phyloP scores from a whole-genome alignment of 495 filamentous ascomycete genomes.

The Choiromyces venosus region DNA sequence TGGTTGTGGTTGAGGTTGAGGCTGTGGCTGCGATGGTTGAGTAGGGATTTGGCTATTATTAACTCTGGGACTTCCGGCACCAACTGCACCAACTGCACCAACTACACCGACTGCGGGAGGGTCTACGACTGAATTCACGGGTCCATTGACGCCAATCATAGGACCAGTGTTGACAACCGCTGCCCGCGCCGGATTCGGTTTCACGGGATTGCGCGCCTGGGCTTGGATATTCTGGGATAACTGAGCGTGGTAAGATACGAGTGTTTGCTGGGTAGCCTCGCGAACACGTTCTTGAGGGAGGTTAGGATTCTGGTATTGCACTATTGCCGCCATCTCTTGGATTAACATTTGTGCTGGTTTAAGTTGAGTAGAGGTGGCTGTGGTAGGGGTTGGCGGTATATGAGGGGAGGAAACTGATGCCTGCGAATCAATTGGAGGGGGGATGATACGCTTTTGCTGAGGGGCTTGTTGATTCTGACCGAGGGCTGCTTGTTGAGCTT shows the following conservation, averaged over 20 bases:
- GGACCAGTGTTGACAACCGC: constrained; percentile 31
- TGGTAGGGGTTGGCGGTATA: not conserved
- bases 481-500: constrained; percentile 33
- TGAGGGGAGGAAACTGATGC: constrained; percentile 2
- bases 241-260: constrained; percentile 31
- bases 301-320: constrained; percentile 29
- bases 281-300: constrained; percentile 29
- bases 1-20: not conserved
- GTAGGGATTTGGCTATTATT: not conserved
- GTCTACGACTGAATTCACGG: constrained; percentile 35
- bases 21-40: not conserved
- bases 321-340: constrained; percentile 30
- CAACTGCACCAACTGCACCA: not conserved
- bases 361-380: constrained; percentile 30
- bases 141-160: constrained; percentile 37
- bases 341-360: constrained; percentile 35
- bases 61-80: not conserved
- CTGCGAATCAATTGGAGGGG: constrained; percentile 6
- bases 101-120: not conserved
- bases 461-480: constrained; percentile 26
- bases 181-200: constrained; percentile 7
- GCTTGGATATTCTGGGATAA: constrained; percentile 26
- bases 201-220: constrained; percentile 8
- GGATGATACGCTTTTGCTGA: constrained; percentile 12
- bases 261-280: constrained; percentile 23